Percentiles rank a stretch among this genome's conserved stretches.
phyloP scores from a whole-genome alignment of 345 rosid genomes.

The Sonneratia alba region DNA sequence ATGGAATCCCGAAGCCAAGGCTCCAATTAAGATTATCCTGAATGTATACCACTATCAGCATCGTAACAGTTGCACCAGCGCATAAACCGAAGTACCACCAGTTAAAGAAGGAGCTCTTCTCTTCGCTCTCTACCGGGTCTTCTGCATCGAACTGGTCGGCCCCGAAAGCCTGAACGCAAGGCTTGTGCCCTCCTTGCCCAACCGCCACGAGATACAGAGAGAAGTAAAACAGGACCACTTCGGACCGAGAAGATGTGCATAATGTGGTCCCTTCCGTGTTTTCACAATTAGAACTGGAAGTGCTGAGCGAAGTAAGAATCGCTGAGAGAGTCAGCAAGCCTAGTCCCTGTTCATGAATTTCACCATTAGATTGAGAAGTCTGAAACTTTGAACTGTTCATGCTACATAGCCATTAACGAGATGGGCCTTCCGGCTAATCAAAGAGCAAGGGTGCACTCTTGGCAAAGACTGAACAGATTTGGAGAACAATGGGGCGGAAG shows the following conservation, averaged over 20 bases:
- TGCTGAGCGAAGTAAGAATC: constrained; percentile 19
- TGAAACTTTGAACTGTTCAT: not conserved
- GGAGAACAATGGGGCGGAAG: not conserved
- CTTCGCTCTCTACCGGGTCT: constrained; percentile 27
- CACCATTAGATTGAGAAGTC: not conserved
- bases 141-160: constrained; percentile 47
- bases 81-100: constrained; percentile 50
- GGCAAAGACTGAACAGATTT: not conserved
- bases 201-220: constrained; percentile 36
- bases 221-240: constrained; percentile 19
- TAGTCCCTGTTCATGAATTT: constrained; percentile 20
- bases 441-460: not conserved
- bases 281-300: constrained; percentile 23
- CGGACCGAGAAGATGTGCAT: constrained; percentile 20
- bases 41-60: constrained; percentile 33
- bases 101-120: constrained; percentile 44
- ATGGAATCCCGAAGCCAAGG: constrained; percentile 40
- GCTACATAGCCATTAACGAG: not conserved
- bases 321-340: constrained; percentile 36
- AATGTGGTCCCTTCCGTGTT: constrained; percentile 13
- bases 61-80: constrained; percentile 18
- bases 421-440: not conserved
- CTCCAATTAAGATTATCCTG: constrained; percentile 51
- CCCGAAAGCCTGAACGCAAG: constrained; percentile 50
- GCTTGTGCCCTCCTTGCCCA: constrained; percentile 48